Conservation (phyloP, 306 rosid species). For the Dalbergia cochinchinensis region DNA sequence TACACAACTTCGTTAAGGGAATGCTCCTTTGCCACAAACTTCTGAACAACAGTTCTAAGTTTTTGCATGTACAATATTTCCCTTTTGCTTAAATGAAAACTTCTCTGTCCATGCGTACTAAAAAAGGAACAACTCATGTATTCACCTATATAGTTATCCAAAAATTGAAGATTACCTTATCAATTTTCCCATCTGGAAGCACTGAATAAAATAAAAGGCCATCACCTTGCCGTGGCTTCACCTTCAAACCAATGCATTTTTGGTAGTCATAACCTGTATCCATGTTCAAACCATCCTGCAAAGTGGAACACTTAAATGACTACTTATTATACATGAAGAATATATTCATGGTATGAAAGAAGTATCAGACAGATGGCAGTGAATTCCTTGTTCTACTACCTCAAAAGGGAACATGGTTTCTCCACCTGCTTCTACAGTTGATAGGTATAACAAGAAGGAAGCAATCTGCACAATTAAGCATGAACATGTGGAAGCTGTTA, state of each 20-base stretch:
- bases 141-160: background rate
- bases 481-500: background rate
- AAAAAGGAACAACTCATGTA: too few relatives aligned
- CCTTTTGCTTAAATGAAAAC: background rate
- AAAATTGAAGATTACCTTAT: constrained; percentile 50
- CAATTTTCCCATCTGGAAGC: constrained; percentile 67
- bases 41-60: background rate
- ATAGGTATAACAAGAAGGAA: constrained; percentile 72
- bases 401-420: constrained; percentile 83
- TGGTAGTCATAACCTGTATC: constrained; percentile 55
- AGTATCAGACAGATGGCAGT: background rate
- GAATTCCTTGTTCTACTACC: constrained; percentile 45
- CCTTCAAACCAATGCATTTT: constrained; percentile 70
- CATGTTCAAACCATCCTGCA: constrained; percentile 58
- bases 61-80: background rate
- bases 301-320: constrained; percentile 14
- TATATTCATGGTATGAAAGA: background rate
- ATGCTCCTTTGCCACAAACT: background rate
- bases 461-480: constrained; percentile 58
- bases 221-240: constrained; percentile 71
- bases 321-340: background rate
- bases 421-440: constrained; percentile 73
- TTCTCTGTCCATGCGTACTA: too few relatives aligned
- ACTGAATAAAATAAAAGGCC: constrained; percentile 73
- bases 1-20: background rate